Evolutionary conservation across 345 rosid species (phyloP), one percentile per base, ranked within the genome.

Genomic region (Geranium brycei): DNA sequence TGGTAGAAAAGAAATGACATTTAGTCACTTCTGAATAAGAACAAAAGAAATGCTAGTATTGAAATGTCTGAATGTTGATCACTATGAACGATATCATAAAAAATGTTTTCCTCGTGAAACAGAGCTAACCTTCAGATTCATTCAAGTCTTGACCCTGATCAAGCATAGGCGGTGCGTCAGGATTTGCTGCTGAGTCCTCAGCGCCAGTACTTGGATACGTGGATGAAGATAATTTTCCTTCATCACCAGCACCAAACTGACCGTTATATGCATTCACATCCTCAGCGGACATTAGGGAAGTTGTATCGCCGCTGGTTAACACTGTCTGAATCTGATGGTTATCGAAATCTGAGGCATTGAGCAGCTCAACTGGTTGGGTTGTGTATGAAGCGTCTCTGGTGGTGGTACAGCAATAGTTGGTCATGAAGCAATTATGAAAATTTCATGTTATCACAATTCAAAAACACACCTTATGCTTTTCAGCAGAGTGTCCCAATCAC

Each of bases 301-400:
- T 38, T 28, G 12, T 15, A 47, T 63, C 79, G 61, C 70, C 81
- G 10, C 80, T 72, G 60, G 73, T 69, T 63, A 77, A 63, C 66
- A 73, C 73, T 31, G 62, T 30, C 60, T 70, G 77, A 58, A 69
- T 76, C 65, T 71, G 80, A 30, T 77, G 68, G 57, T 71, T 80
- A 63, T 88, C 96, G 41, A 89, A 75, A 62, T 82, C 83, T 75
- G 81, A 76, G 55, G 81, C 83, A 78, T 88, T 90, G 66, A 93
- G 91, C 71, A 93, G 83, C 87, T 93, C 99, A 75, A 93, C 80
- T 3, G 99, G 99, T 67, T 93, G 99, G 7, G 99, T 93, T 59
- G 97, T 82, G 86, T 86, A 90, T 51, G 99, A 81, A 68, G 97
- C 96, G 76, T 93, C 99, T 77, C 99, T 93, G 73, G 55, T 40